These are phyloP conservation scores for Vigna nakashimae DNA, from an alignment of 306 rosid species.

Conservation along the genomic window DNA sequence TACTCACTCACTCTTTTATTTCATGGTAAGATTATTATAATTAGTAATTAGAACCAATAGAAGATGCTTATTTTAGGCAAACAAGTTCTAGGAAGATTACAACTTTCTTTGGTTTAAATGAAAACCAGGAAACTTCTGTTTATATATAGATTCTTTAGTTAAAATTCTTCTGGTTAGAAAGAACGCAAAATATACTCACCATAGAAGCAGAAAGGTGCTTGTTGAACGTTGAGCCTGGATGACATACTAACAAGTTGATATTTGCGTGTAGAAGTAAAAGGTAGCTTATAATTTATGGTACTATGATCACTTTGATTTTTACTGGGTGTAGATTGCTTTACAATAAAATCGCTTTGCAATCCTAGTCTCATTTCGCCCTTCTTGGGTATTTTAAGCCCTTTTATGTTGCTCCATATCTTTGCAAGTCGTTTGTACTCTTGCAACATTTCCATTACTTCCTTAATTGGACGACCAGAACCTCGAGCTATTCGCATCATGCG, in stretches of 20 bases:
- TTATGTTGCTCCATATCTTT: slow-evolving; percentile 78
- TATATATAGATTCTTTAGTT: slow-evolving; percentile 2
- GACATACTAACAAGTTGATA: slow-evolving; percentile 14
- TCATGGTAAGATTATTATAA: slow-evolving; percentile 12
- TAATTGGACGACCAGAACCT: slow-evolving; percentile 72
- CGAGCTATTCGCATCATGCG: slow-evolving; percentile 79
- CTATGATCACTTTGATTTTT: slow-evolving; percentile 20
- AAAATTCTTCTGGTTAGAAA: not conserved
- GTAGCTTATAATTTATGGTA: slow-evolving; percentile 31
- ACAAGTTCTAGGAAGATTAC: too few species aligned
- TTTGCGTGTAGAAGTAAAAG: slow-evolving; percentile 35
- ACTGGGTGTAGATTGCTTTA: not conserved
- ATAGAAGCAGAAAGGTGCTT: slow-evolving; percentile 25
- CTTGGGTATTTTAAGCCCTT: slow-evolving; percentile 78
- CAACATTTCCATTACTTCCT: slow-evolving; percentile 76
- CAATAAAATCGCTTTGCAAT: slow-evolving; percentile 6
- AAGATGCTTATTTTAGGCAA: slow-evolving; percentile 20
- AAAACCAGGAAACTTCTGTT: slow-evolving; percentile 21
- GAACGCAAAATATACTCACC: not conserved
- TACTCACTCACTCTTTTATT: not conserved
- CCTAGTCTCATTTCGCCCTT: slow-evolving; percentile 71
- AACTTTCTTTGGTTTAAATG: not conserved
- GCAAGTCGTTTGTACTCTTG: slow-evolving; percentile 82
- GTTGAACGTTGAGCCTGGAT: slow-evolving; percentile 22
- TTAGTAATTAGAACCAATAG: not conserved